These are phyloP conservation scores for Nymphaea colorata DNA, from an alignment of 164 flowering plant genomes.

Conservation along the genomic window DNA sequence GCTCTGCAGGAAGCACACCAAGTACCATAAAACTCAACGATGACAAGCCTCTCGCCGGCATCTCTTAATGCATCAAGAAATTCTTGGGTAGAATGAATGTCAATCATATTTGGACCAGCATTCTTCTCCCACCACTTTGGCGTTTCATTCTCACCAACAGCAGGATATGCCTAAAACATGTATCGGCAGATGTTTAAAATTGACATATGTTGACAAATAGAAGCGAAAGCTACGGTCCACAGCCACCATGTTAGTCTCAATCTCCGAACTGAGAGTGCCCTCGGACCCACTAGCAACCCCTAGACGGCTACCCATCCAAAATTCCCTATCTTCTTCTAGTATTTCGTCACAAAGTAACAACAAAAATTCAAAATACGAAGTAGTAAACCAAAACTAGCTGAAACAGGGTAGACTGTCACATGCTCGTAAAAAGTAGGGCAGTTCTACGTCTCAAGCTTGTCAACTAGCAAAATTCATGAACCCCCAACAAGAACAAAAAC, in stretches of 20 bases:
- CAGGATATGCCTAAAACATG: constrained; percentile 46
- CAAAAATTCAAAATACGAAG: background rate
- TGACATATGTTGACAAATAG: too few species aligned
- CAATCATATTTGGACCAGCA: constrained; percentile 83
- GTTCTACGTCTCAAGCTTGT: background rate
- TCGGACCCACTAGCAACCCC: too few species aligned
- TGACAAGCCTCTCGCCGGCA: constrained; percentile 85
- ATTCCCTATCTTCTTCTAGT: too few species aligned
- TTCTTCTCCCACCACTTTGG: constrained; percentile 98
- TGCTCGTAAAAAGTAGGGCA: background rate
- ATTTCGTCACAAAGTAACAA: background rate
- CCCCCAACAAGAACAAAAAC: background rate
- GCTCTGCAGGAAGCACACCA: constrained; percentile 99
- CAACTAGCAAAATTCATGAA: background rate
- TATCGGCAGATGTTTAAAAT: background rate
- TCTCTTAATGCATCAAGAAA: constrained; percentile 71
- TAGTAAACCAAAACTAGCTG: too few species aligned
- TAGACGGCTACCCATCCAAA: too few species aligned
- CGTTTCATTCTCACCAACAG: constrained; percentile 56
- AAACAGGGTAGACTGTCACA: background rate
- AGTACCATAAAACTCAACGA: constrained; percentile 95
- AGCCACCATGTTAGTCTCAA: too few species aligned
- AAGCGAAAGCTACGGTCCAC: too few species aligned
- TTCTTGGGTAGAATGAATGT: constrained; percentile 89
- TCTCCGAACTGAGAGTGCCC: too few species aligned